These are phyloP conservation scores for Saccharomycopsis hybrid DNA, from an alignment of 1,139 yeast genomes.

Conservation along the genomic window DNA sequence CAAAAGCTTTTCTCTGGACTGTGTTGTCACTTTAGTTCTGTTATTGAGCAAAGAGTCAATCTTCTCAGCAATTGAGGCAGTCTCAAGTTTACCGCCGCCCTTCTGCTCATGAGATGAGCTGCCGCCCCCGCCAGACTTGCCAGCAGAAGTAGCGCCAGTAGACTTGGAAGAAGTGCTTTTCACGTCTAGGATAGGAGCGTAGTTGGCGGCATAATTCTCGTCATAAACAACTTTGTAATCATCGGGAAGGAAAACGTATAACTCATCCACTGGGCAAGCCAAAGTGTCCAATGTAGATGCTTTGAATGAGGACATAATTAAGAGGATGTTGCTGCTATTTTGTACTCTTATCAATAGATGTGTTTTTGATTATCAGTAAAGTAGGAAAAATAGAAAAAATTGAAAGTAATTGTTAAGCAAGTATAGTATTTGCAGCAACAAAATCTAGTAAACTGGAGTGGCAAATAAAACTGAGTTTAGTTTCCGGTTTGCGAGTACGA, in stretches of 20 bases:
- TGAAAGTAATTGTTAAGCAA: too few relatives aligned
- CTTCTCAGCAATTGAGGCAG: conserved; percentile 1
- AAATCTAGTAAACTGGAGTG: too few relatives aligned
- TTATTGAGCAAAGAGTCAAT: conserved; percentile 8
- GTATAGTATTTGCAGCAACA: too few relatives aligned
- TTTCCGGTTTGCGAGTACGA: too few relatives aligned
- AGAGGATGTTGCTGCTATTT: neutral
- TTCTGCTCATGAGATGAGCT: neutral
- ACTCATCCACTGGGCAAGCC: conserved; percentile 6
- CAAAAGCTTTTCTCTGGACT: conserved; percentile 8
- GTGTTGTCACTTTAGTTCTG: conserved; percentile 12
- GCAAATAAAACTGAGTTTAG: too few relatives aligned
- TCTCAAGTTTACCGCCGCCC: neutral
- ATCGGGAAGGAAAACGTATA: conserved; percentile 9
- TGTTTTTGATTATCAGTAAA: too few relatives aligned
- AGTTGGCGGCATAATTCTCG: neutral
- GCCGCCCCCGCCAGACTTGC: neutral
- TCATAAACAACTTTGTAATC: neutral
- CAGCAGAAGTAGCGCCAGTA: neutral
- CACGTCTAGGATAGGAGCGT: neutral
- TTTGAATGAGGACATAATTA: conserved; percentile 7
- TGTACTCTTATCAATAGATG: too few relatives aligned
- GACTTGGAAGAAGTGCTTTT: neutral
- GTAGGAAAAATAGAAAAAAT: too few relatives aligned
- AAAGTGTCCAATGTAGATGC: conserved; percentile 3